Evolutionary conservation across 768 basidiomycete genomes (phyloP).

Genomic region (Peribolospora kevripleyi): DNA sequence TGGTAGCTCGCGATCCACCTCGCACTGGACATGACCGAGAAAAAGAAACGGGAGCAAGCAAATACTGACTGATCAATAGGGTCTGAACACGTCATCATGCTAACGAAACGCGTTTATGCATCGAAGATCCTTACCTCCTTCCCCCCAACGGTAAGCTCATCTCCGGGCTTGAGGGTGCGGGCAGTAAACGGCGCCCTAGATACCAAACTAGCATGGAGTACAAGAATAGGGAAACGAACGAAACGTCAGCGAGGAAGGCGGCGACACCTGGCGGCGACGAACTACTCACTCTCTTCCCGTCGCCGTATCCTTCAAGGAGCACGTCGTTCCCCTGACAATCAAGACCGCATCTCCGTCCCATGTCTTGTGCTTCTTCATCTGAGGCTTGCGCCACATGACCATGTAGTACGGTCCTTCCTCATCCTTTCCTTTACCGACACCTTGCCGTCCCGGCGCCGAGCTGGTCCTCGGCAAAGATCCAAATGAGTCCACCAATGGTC

Average conservation of each 20-base stretch:
- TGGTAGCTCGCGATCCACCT: neutral
- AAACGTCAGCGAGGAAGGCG: neutral
- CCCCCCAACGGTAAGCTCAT: conserved; percentile 13
- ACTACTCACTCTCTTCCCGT: conserved; percentile 9
- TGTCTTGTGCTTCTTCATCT: conserved; percentile 52
- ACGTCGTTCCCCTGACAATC: conserved; percentile 8
- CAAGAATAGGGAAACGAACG: neutral
- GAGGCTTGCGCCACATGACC: conserved; percentile 35
- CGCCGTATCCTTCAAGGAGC: conserved; percentile 10
- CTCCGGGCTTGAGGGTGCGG: conserved; percentile 5
- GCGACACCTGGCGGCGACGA: neutral
- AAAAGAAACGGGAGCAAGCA: no score
- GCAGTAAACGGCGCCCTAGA: neutral
- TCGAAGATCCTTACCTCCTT: conserved; percentile 10
- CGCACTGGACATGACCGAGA: neutral
- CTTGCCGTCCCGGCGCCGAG: no score
- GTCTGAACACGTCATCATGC: no score
- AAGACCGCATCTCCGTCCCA: conserved; percentile 41
- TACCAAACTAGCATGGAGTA: neutral
- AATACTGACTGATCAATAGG: no score
- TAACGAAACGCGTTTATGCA: neutral
- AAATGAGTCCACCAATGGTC: no score
- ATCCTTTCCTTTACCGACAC: no score
- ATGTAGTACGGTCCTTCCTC: no score
- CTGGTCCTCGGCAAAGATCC: no score